Percentiles rank a stretch among this genome's conserved stretches.
Evolutionary conservation across 2,329 filamentous ascomycete genomes (phyloP).

Genomic region (Colletotrichum eremochloae): DNA sequence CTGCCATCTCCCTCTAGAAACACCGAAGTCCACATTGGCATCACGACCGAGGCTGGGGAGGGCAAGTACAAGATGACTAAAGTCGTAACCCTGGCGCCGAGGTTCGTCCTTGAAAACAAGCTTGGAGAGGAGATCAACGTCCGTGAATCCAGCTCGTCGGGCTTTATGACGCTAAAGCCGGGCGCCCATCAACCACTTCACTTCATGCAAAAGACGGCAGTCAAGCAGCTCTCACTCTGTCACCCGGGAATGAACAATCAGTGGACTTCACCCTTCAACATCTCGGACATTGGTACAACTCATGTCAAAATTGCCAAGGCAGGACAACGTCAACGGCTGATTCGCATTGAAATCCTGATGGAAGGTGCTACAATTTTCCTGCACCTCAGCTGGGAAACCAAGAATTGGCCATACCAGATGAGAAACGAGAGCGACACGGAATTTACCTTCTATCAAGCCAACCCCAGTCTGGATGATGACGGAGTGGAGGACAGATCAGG

Average conservation of each 20-base stretch:
- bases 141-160: conserved; percentile 91
- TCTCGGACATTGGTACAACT: conserved; percentile 91
- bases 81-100: conserved; percentile 90
- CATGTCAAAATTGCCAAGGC: conserved; percentile 95
- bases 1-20: conserved; percentile 78
- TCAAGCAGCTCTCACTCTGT: conserved; percentile 92
- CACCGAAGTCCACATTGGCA: conserved; percentile 90
- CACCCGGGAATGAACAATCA: conserved; percentile 96
- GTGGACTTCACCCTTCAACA: conserved; percentile 98
- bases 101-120: conserved; percentile 95
- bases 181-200: conserved; percentile 89
- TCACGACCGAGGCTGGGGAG: conserved; percentile 89
- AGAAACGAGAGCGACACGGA: conserved; percentile 97
- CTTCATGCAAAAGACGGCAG: conserved; percentile 84
- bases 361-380: conserved; percentile 95
- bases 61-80: conserved; percentile 99
- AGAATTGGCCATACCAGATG: conserved; percentile 99
- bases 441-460: conserved; percentile 95
- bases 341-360: conserved; percentile 90
- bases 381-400: conserved; percentile 89
- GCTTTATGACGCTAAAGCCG: conserved; percentile 81
- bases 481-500: conserved; percentile 85
- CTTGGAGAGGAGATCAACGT: conserved; percentile 89
- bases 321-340: conserved; percentile 88
- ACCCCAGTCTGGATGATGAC: conserved; percentile 93